Conservation (phyloP, 345 rosid genomes). For the Trapa bicornis region DNA sequence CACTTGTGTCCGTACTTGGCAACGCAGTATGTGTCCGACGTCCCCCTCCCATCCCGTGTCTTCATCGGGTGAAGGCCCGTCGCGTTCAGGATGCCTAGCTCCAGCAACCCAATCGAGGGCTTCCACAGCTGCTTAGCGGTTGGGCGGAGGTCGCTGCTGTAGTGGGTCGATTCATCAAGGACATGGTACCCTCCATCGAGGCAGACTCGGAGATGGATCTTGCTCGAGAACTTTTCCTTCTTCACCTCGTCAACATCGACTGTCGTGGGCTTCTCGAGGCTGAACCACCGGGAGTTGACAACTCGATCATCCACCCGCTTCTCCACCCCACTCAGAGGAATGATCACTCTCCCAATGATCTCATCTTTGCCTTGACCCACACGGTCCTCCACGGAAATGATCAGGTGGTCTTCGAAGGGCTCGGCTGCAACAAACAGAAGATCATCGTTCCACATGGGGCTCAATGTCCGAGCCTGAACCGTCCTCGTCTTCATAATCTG, state of each 20-base stretch:
- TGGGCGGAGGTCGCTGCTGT: constrained; percentile 93
- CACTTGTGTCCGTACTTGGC: constrained; percentile 97
- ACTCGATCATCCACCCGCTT: constrained; percentile 73
- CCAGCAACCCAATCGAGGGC: constrained; percentile 75
- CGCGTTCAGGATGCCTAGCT: constrained; percentile 76
- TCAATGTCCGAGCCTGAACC: constrained; percentile 59
- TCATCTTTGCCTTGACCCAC: constrained; percentile 83
- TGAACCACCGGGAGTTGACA: constrained; percentile 73
- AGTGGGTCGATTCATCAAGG: constrained; percentile 89
- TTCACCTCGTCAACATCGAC: constrained; percentile 75
- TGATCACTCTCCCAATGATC: constrained; percentile 52
- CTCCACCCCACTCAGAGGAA: constrained; percentile 55
- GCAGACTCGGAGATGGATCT: constrained; percentile 79
- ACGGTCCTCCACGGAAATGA: constrained; percentile 72
- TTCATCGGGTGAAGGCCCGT: constrained; percentile 92
- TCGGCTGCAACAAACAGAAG: constrained; percentile 84
- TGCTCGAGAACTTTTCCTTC: constrained; percentile 78
- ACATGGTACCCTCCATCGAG: constrained; percentile 98
- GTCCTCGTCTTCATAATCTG: constrained; percentile 53
- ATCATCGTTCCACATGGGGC: constrained; percentile 94
- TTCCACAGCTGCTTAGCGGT: constrained; percentile 92
- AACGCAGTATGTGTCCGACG: constrained; percentile 88
- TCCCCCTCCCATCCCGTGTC: constrained; percentile 69
- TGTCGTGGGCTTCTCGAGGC: constrained; percentile 63
- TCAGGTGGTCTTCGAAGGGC: constrained; percentile 79